Conservation (phyloP, 345 rosid species). For the Turritis glabra region DNA sequence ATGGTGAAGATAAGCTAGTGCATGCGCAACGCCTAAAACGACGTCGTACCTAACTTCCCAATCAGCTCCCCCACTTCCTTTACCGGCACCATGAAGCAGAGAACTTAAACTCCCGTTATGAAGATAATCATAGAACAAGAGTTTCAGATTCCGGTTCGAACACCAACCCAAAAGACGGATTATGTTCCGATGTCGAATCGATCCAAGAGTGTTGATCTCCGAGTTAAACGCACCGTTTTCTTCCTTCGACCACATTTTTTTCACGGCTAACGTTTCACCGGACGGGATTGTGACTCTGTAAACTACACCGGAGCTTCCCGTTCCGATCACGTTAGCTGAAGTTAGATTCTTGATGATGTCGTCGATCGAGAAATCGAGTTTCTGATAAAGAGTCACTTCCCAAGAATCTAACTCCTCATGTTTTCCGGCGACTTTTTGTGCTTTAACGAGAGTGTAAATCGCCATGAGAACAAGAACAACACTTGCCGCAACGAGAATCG, state of each 20-base stretch:
- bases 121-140: conserved; percentile 88
- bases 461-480: conserved; percentile 63
- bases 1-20: conserved; percentile 89
- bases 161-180: conserved; percentile 86
- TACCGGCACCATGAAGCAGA: conserved; percentile 74
- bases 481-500: conserved; percentile 64
- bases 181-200: conserved; percentile 81
- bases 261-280: conserved; percentile 82
- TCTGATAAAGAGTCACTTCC: conserved; percentile 84
- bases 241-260: conserved; percentile 92
- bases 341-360: conserved; percentile 63
- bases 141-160: conserved; percentile 68
- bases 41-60: conserved; percentile 86
- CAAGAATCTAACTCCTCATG: conserved; percentile 52
- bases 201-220: conserved; percentile 80
- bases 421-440: conserved; percentile 39
- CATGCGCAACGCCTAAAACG: conserved; percentile 81
- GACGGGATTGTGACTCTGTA: conserved; percentile 69
- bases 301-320: conserved; percentile 96
- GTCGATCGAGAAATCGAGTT: conserved; percentile 76
- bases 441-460: conserved; percentile 56
- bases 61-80: conserved; percentile 70
- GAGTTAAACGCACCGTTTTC: conserved; percentile 81
- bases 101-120: conserved; percentile 93
- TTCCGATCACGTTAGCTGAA: conserved; percentile 87